These are phyloP conservation scores for Backusella australiensis DNA, from an alignment of 192 early-diverging fungal species.

Conservation along the genomic window DNA sequence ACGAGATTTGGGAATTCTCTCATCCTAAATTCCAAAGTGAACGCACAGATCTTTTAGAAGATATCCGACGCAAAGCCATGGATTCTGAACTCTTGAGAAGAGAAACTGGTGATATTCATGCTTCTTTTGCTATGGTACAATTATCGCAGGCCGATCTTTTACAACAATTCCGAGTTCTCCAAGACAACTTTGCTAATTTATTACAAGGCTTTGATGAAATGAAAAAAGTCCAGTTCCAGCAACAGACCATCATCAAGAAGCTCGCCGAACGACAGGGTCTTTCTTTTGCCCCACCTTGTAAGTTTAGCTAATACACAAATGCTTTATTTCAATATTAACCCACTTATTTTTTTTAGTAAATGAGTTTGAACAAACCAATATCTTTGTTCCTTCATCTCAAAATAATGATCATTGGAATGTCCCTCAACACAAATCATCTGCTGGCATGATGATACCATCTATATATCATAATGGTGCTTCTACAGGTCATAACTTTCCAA, in stretches of 20 bases:
- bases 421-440: background rate
- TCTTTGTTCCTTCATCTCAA: background rate
- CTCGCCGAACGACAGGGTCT: background rate
- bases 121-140: slow-evolving; percentile 60
- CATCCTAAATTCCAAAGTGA: slow-evolving; percentile 60
- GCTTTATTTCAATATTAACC: background rate
- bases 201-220: slow-evolving; percentile 1
- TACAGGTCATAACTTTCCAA: background rate
- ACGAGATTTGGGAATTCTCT: slow-evolving; percentile 71
- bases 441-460: background rate
- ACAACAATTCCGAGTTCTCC: slow-evolving; percentile 42
- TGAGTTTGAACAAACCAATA: background rate
- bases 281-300: background rate
- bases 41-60: slow-evolving; percentile 57
- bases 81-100: slow-evolving; percentile 60
- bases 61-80: slow-evolving; percentile 73
- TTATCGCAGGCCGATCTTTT: slow-evolving; percentile 59
- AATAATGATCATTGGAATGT: slow-evolving; percentile 1
- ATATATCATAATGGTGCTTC: background rate
- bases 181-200: slow-evolving; percentile 10
- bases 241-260: background rate
- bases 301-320: background rate
- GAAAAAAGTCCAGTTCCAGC: slow-evolving; percentile 11
- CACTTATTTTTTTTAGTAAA: background rate
- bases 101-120: slow-evolving; percentile 62